phyloP scores from a whole-genome alignment of 441 rosid genomes.

The Metrosideros polymorpha region DNA sequence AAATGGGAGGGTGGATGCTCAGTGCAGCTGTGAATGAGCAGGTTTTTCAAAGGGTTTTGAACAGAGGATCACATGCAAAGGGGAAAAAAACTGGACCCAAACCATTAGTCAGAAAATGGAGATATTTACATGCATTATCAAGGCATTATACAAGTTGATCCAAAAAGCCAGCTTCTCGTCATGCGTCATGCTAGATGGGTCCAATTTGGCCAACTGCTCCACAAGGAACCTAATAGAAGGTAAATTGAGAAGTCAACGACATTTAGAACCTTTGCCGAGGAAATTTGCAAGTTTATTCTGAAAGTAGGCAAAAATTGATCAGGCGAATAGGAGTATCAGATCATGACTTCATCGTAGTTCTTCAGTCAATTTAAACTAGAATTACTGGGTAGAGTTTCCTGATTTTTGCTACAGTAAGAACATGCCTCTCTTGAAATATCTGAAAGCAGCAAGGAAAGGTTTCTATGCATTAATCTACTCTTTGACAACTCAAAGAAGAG shows the following conservation, averaged over 20 bases:
- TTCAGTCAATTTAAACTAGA: neutral
- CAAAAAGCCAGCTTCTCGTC: slow-evolving; percentile 67
- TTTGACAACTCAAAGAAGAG: neutral
- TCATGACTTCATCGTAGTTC: neutral
- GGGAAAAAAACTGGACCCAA: neutral
- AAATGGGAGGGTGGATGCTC: neutral
- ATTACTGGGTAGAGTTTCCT: neutral
- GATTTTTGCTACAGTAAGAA: neutral
- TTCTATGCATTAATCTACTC: neutral
- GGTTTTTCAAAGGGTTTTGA: neutral
- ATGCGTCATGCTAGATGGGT: slow-evolving; percentile 33
- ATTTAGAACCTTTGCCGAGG: neutral
- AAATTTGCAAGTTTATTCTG: neutral
- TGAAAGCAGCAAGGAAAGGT: neutral
- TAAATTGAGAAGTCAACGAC: neutral
- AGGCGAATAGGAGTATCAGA: neutral
- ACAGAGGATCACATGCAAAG: neutral
- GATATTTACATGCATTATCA: slow-evolving; percentile 61
- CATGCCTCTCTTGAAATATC: neutral
- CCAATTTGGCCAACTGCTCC: slow-evolving; percentile 50
- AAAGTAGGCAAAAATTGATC: neutral
- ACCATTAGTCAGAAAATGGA: neutral
- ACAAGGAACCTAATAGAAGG: slow-evolving; percentile 28
- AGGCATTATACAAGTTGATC: slow-evolving; percentile 67
- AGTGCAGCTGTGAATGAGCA: neutral